phyloP scores from a whole-genome alignment of 208 protist genomes.

The Acanthamoeba castellanii region DNA sequence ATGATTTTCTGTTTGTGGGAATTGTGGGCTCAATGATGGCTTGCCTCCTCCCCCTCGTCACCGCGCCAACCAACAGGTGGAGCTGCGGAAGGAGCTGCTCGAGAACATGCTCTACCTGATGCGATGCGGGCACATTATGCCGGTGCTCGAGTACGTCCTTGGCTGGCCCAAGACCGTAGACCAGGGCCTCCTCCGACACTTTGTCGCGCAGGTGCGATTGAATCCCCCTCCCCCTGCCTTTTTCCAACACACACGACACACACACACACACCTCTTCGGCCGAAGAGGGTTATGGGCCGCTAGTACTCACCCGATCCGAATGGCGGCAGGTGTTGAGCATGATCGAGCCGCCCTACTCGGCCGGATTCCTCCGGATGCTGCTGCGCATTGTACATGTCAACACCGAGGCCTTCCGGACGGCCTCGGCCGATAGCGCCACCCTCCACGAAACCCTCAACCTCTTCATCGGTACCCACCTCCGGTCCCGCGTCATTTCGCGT shows the following conservation, averaged over 20 bases:
- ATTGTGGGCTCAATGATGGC: too few relatives aligned
- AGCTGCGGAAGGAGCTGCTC: conserved; percentile 48
- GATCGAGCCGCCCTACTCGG: conserved; percentile 55
- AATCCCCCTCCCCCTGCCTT: neutral
- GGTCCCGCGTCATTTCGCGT: neutral
- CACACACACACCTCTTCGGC: neutral
- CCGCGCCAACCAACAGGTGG: conserved; percentile 42
- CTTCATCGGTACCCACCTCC: conserved; percentile 40
- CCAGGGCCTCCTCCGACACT: conserved; percentile 61
- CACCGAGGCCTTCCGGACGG: conserved; percentile 53
- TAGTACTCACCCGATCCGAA: neutral
- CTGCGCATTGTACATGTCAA: conserved; percentile 42
- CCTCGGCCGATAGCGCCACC: conserved; percentile 48
- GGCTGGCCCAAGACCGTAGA: conserved; percentile 48
- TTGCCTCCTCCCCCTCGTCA: too few relatives aligned
- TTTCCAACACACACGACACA: neutral
- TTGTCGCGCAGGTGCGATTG: conserved; percentile 36
- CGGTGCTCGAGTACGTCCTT: conserved; percentile 36
- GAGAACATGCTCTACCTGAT: conserved; percentile 73
- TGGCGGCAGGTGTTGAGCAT: conserved; percentile 15
- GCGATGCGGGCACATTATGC: conserved; percentile 42
- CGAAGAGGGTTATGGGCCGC: too few relatives aligned
- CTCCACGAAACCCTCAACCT: conserved; percentile 8
- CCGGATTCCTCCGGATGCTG: neutral
- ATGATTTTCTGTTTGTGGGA: too few relatives aligned